These are phyloP conservation scores for Picea glauca DNA, from an alignment of 75 land plant species.

Conservation along the genomic window DNA sequence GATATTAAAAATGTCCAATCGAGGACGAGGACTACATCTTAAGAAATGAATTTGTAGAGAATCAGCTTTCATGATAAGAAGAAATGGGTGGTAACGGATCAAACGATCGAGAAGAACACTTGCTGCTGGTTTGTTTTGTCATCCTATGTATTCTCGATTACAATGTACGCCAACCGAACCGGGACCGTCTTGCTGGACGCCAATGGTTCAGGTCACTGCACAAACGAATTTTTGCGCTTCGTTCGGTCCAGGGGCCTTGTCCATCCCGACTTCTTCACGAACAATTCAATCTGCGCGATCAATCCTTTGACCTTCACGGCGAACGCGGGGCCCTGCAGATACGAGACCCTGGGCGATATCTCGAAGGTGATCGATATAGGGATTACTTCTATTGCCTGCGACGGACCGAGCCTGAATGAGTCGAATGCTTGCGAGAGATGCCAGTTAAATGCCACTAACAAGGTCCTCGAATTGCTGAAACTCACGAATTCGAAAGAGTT, in stretches of 20 bases:
- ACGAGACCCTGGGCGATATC: constrained; percentile 7
- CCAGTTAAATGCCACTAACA: too few relatives aligned
- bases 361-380: constrained; percentile 7
- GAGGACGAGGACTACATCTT: too few relatives aligned
- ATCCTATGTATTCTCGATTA: constrained; percentile 25
- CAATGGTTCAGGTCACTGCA: constrained; percentile 24
- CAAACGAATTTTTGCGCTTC: constrained; percentile 17
- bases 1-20: too few relatives aligned
- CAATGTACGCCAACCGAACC: constrained; percentile 26
- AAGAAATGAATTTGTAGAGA: too few relatives aligned
- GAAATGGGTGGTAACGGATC: background rate
- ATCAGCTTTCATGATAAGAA: too few relatives aligned
- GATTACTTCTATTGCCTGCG: constrained; percentile 1
- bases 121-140: constrained; percentile 31
- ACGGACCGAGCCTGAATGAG: background rate
- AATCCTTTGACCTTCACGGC: constrained; percentile 11
- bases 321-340: constrained; percentile 17
- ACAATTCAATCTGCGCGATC: background rate
- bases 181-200: constrained; percentile 32
- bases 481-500: too few relatives aligned
- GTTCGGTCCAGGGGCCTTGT: constrained; percentile 17
- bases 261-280: constrained; percentile 21
- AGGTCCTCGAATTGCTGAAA: too few relatives aligned
- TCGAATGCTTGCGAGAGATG: background rate
- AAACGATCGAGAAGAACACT: background rate